Evolutionary conservation across 306 rosid genomes (phyloP), one percentile per base, ranked within the genome.

Genomic region (Albizia julibrissin): DNA sequence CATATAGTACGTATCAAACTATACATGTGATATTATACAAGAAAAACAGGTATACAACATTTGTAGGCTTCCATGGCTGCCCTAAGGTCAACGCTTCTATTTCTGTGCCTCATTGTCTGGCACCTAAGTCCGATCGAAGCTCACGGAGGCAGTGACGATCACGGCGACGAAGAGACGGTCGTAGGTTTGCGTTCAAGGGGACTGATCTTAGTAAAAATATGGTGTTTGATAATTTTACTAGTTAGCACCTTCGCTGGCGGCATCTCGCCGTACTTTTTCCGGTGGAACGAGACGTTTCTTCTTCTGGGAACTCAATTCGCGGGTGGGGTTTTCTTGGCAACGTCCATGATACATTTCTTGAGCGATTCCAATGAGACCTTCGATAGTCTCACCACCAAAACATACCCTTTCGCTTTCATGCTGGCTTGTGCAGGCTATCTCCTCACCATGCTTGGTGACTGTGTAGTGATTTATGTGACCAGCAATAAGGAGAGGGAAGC

Each of bases 341-440:
- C 97, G 26, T 86, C 98, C 29, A 2, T 94, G 87, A 94, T 88
- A 69, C 97, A 94, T 81, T 94, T 92, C 87, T 77, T 92, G 92
- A 88, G 97, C 39, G 98, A 94, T 76, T 74, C 98, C 0, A 31
- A 19, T 12, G 82, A 7, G n/a, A 82, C 85, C 0, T 92, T 94
- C 42, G 47, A 19, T 8, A 89, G 83, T 6, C 91, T 94, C 21
- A 90, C 95, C n/a, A 42, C 81, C 0, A 90, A 94, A 31, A 43
- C 89, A 0, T 92, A 91, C 79, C 97, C 97, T 83, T 94, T 94
- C 43, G 81, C 97, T 5, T 94, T 83, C 83, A 90, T 94, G 98
- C 80, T 94, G 3, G 94, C 98, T 1, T 86, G 89, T 7, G 58
- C 56, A 1, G 97, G 94, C 0, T 94, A 90, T 44, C 91, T 93